Evolutionary conservation across 176 grass and related monocot species (phyloP), one percentile per base, ranked within the genome.

Genomic region (Zoysia japonica): DNA sequence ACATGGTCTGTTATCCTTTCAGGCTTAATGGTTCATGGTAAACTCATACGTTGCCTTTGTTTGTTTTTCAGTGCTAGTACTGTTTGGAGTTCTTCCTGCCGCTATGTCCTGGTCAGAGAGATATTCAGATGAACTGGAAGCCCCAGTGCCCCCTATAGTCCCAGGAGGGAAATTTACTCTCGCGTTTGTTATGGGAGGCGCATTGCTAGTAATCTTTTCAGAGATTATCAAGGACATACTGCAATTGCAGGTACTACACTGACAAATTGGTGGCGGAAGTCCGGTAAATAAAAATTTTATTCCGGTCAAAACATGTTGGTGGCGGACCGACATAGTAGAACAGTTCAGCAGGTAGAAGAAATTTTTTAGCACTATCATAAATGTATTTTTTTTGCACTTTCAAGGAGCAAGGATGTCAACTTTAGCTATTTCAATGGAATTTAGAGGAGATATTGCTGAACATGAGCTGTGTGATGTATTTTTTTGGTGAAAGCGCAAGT

Each of bases 41-140:
- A 75, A 72, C 85, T 72, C 44, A 79, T 69, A 61, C 47, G 51
- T 50, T 86, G 56, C 46, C 73, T 82, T 74, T 75, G 60, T 77
- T 62, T 5, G 7, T 11, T 62, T 63, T 90, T 65, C 87, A 97
- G 94, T 97, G 76, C 63, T 97, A 61, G 83, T 97, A 57, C 85
- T 97, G 6, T 97, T 97, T 69, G 94, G 94, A 80, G 85, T 97
- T 79, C 65, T 97, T 47, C 94, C 89, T 67, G 91, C 91, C 0
- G 91, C 91, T 52, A 97, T 97, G 94, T 92, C 91, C 67, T 97
- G 94, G 94, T 97, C 94, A 37, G 94, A 97, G 87, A 94, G 94
- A 83, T 90, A 97, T 63, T 94, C 83, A 45, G 60, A 73, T 68
- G 53, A 74, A 56, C 83, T 93, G 68, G 72, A 85, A 90, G 70